Conservation (phyloP, 2,329 filamentous ascomycete species). For the Clarireedia hainanense region DNA sequence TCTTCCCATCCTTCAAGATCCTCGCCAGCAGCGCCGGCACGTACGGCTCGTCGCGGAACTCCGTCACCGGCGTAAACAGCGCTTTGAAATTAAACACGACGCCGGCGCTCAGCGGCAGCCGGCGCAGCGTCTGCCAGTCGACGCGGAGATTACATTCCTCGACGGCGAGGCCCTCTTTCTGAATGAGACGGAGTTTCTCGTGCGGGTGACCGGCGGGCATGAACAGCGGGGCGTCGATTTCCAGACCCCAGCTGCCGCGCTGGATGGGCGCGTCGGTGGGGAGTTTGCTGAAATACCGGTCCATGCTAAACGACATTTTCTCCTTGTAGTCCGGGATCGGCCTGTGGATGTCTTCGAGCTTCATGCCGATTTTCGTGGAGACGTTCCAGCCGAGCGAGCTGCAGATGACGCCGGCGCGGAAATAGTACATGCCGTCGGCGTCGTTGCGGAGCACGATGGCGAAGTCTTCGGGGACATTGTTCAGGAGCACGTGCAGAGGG, state of each 20-base stretch:
- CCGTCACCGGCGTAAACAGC: slow-evolving; percentile 65
- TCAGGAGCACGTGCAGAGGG: slow-evolving; percentile 62
- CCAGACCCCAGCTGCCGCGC: slow-evolving; percentile 76
- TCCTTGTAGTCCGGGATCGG: slow-evolving; percentile 76
- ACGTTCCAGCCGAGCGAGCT: slow-evolving; percentile 77
- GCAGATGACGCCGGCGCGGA: slow-evolving; percentile 71
- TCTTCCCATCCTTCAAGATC: slow-evolving; percentile 64
- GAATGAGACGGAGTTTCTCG: slow-evolving; percentile 48
- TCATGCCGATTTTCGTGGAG: slow-evolving; percentile 62
- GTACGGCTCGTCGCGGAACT: slow-evolving; percentile 64
- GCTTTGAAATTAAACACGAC: slow-evolving; percentile 88
- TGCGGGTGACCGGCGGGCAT: slow-evolving; percentile 63
- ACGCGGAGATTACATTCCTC: slow-evolving; percentile 63
- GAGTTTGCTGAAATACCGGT: slow-evolving; percentile 74
- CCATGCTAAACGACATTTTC: slow-evolving; percentile 85
- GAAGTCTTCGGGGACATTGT: slow-evolving; percentile 81
- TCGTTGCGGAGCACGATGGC: slow-evolving; percentile 67
- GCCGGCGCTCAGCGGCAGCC: slow-evolving; percentile 66
- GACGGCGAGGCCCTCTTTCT: slow-evolving; percentile 47
- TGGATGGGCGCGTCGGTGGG: slow-evolving; percentile 69
- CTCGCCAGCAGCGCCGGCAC: slow-evolving; percentile 62
- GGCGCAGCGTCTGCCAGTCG: slow-evolving; percentile 81
- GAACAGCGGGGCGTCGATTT: slow-evolving; percentile 67
- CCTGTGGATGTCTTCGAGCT: slow-evolving; percentile 63
- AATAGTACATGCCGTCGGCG: slow-evolving; percentile 61